Conservation (phyloP, 768 basidiomycete species). For the Mrakia hoshinonis region DNA sequence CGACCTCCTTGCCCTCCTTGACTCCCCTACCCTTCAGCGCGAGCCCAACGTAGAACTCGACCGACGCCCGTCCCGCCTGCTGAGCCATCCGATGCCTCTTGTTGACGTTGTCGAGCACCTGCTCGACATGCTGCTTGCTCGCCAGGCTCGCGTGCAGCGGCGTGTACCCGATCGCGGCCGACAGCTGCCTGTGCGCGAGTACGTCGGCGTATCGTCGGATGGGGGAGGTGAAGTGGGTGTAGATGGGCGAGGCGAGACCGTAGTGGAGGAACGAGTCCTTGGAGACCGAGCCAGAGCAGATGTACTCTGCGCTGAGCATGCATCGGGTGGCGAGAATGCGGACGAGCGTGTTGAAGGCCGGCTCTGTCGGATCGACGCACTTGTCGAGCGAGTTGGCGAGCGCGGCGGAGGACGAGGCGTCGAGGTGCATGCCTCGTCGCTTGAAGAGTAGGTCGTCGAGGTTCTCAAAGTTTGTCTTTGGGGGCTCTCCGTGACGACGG, state of each 20-base stretch:
- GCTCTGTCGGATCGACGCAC: constrained; percentile 71
- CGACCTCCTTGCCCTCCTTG: constrained; percentile 40
- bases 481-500: constrained; percentile 52
- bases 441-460: constrained; percentile 84
- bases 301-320: constrained; percentile 97
- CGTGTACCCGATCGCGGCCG: constrained; percentile 75
- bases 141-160: constrained; percentile 80
- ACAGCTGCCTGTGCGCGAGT: constrained; percentile 82
- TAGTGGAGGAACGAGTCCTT: constrained; percentile 93
- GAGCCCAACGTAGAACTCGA: constrained; percentile 94
- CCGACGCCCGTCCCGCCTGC: constrained; percentile 90
- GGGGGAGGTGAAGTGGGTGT: constrained; percentile 70
- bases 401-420: constrained; percentile 83
- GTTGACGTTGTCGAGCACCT: constrained; percentile 76
- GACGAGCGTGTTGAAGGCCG: constrained; percentile 93
- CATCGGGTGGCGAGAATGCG: constrained; percentile 98
- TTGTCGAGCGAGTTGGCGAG: constrained; percentile 78
- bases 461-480: constrained; percentile 87
- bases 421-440: constrained; percentile 68
- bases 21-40: constrained; percentile 58
- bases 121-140: constrained; percentile 79
- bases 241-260: constrained; percentile 91
- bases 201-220: constrained; percentile 96
- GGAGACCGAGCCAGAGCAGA: constrained; percentile 87
- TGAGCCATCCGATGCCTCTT: constrained; percentile 91